Base-by-base conservation (phyloP, 192 early-diverging fungal genomes). In the Obelidium mucronatum region DNA sequence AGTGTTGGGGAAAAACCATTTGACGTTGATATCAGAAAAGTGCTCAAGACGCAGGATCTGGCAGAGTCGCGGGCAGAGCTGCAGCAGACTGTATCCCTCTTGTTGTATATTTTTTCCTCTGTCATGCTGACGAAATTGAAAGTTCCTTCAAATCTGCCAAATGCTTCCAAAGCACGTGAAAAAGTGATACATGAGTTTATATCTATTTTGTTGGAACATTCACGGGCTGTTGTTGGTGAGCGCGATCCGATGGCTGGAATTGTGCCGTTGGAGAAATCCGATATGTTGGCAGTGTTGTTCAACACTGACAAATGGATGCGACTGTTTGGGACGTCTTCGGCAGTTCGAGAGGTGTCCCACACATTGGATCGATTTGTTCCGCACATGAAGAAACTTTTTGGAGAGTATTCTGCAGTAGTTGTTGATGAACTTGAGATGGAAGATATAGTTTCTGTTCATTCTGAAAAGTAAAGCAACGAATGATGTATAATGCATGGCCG, bases 81-180 rank as follows among this genome's bases (percentile, higher is more conserved):
- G 56, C 72, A 74, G 39, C 58, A 74, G 33, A 62, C 59, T 40
- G 44, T 56, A 24, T 22, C 58, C 1, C n/a, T 74, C 3, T 48
- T 78, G 42, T 13, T 72, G 5, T 73, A 53, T 40, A 73, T 78
- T 4, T 78, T 59, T 40, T 17, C 58, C 5, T 64, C 69, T 3
- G 37, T 61, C 1, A 61, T 78, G 33, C 22, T 78, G 1, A 62
- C 77, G 26, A 78, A 78, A 52, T 59, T 66, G 30, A 31, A 44
- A 17, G 15, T 78, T n/a, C 67, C 40, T 19, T 59, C 59, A 2
- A 62, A 22, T 28, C 77, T 78, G n/a, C 77, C 67, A 22, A 73
- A 71, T 44, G 69, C 77, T 13, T 22, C 40, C 19, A 30, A 19
- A 30, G 67, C 37, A 13, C 11, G 77, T 13, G 42, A 63, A 4